phyloP scores from a whole-genome alignment of 495 filamentous ascomycete species.

The Penicillium cinerascens region DNA sequence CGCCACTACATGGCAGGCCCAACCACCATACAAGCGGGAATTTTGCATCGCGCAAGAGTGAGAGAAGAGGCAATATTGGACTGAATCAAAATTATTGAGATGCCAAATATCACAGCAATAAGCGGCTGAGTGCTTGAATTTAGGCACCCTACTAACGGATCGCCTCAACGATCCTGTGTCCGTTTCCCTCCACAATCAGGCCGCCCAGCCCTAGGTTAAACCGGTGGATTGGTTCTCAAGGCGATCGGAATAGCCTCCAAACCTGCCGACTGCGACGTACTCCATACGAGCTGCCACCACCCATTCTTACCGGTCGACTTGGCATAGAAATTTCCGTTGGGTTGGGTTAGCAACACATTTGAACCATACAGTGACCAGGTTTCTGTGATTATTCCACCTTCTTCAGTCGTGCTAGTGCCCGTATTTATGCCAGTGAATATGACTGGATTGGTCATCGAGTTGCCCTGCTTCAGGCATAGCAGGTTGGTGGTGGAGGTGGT shows the following conservation, averaged over 20 bases:
- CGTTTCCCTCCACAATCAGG: too few species aligned
- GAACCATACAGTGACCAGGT: constrained; percentile 27
- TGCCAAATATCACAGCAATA: too few species aligned
- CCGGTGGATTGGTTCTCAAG: constrained; percentile 4
- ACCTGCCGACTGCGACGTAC: constrained; percentile 20
- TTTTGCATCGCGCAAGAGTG: too few species aligned
- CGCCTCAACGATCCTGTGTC: too few species aligned
- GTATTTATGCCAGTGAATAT: neutral
- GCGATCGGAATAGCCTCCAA: constrained; percentile 20
- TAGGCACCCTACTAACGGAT: too few species aligned
- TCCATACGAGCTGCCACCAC: constrained; percentile 32
- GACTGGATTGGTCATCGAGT: neutral
- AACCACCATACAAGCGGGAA: too few species aligned
- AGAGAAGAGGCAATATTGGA: too few species aligned
- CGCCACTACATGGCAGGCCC: too few species aligned
- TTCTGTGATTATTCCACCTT: neutral
- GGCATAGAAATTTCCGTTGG: constrained; percentile 8
- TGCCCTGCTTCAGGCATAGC: neutral
- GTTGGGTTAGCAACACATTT: constrained; percentile 16
- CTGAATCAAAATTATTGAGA: too few species aligned
- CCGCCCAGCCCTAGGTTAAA: neutral
- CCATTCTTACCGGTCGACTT: constrained; percentile 11
- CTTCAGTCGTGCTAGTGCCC: neutral
- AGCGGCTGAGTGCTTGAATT: too few species aligned
- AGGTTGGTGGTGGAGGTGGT: neutral